phyloP scores from a whole-genome alignment of 768 basidiomycete species.

The Xerocomus brunneocitrinus region DNA sequence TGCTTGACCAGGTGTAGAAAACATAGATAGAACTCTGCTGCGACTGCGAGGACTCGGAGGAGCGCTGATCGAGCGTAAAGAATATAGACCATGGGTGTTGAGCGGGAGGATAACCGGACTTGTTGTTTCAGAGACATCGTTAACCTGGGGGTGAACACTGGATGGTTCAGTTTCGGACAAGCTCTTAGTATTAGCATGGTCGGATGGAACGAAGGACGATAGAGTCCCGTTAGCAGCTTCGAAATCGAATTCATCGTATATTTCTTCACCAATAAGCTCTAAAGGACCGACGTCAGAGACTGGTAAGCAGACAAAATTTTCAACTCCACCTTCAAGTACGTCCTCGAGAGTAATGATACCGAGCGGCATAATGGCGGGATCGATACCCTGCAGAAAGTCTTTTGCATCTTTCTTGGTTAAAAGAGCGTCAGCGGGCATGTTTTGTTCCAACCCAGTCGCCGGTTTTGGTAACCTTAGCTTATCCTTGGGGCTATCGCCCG shows the following conservation, averaged over 20 bases:
- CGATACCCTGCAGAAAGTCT: constrained; percentile 81
- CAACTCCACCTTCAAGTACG: constrained; percentile 70
- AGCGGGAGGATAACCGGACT: constrained; percentile 36
- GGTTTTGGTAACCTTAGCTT: constrained; percentile 26
- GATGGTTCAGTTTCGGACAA: constrained; percentile 20
- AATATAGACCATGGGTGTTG: constrained; percentile 44
- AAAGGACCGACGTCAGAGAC: constrained; percentile 4
- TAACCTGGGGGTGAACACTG: constrained; percentile 4
- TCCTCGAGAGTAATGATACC: constrained; percentile 94
- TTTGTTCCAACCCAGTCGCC: constrained; percentile 62
- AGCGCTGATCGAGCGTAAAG: constrained; percentile 54
- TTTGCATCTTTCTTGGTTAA: constrained; percentile 69
- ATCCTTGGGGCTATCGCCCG: constrained; percentile 15
- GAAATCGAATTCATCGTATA: constrained; percentile 86
- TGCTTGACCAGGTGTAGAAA: constrained; percentile 4
- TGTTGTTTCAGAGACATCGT: constrained; percentile 10
- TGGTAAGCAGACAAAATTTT: not conserved
- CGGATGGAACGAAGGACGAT: constrained; percentile 37
- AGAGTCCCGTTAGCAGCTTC: constrained; percentile 63
- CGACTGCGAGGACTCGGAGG: constrained; percentile 48
- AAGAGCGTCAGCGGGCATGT: constrained; percentile 86
- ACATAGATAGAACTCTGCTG: constrained; percentile 1
- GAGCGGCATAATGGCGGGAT: constrained; percentile 77
- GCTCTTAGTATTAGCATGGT: constrained; percentile 31
- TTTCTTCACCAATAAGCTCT: constrained; percentile 92